A percentile compares a stretch with the other conserved stretches of the same genome.
Evolutionary conservation across 805 yeast genomes (phyloP).

Genomic region (Cyberlindnera nakhonratchasimensis): DNA sequence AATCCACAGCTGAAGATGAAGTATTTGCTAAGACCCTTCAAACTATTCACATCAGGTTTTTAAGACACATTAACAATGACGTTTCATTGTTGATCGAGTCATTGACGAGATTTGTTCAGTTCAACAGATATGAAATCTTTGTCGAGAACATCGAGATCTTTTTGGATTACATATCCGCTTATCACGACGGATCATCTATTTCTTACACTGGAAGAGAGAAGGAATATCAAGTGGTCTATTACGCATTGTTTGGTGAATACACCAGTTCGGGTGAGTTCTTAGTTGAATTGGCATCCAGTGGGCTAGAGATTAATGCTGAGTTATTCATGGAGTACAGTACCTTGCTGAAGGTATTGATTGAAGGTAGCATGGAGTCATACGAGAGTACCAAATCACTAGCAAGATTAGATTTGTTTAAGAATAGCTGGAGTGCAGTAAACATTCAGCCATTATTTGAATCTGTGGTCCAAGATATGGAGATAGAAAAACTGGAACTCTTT

Average conservation of each 20-base stretch:
- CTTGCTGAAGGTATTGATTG: slow-evolving; percentile 28
- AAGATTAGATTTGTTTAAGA: slow-evolving; percentile 25
- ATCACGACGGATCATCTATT: slow-evolving; percentile 15
- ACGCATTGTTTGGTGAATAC: slow-evolving; percentile 24
- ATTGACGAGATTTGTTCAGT: slow-evolving; percentile 22
- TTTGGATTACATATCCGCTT: slow-evolving; percentile 32
- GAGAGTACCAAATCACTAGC: slow-evolving; percentile 23
- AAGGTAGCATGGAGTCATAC: slow-evolving; percentile 17
- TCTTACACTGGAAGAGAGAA: slow-evolving; percentile 6
- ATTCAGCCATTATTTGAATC: slow-evolving; percentile 18
- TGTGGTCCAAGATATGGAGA: slow-evolving; percentile 19
- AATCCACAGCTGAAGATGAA: slow-evolving; percentile 44
- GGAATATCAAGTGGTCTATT: slow-evolving; percentile 27
- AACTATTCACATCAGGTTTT: slow-evolving; percentile 44
- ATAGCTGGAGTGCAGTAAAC: slow-evolving; percentile 29
- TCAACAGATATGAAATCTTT: slow-evolving; percentile 33
- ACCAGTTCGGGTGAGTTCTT: slow-evolving; percentile 22
- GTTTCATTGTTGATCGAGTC: slow-evolving; percentile 21
- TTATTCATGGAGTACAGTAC: slow-evolving; percentile 20
- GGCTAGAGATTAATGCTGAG: slow-evolving; percentile 9
- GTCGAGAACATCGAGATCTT: slow-evolving; percentile 38
- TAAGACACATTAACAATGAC: slow-evolving; percentile 37
- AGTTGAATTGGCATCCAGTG: slow-evolving; percentile 28
- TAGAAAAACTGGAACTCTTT: slow-evolving; percentile 31
- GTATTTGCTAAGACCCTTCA: slow-evolving; percentile 50